phyloP scores from a whole-genome alignment of 2,329 filamentous ascomycete genomes.

The Geosmithia morbida region DNA sequence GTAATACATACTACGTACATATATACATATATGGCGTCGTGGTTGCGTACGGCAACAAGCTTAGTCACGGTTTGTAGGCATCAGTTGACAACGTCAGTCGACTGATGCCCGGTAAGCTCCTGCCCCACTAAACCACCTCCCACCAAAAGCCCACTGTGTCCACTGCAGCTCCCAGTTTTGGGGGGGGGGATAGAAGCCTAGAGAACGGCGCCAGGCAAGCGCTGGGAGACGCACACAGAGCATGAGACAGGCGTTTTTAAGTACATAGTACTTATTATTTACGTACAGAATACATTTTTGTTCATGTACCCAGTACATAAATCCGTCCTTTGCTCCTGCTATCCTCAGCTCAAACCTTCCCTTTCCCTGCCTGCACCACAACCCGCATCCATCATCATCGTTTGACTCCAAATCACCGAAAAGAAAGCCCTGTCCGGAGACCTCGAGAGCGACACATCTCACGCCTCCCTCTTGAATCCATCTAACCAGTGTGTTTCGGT shows the following conservation, averaged over 20 bases:
- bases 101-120: background rate
- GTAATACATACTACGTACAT: too few relatives aligned
- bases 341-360: background rate
- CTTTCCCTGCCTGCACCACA: background rate
- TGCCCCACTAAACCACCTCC: background rate
- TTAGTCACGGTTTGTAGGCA: background rate
- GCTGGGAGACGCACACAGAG: background rate
- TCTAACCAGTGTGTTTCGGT: background rate
- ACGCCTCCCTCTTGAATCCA: background rate
- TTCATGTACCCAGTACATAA: background rate
- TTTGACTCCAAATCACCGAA: background rate
- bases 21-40: background rate
- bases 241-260: background rate
- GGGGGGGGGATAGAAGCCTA: background rate
- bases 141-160: background rate
- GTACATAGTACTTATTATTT: background rate
- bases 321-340: background rate
- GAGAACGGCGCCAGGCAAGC: background rate
- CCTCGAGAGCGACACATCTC: background rate
- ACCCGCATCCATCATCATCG: background rate
- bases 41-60: background rate
- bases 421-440: background rate
- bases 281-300: background rate
- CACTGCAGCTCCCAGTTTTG: background rate
- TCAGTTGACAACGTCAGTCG: constrained; percentile 1